These are phyloP conservation scores for Vigna angularis DNA, from an alignment of 306 rosid genomes.

Conservation along the genomic window DNA sequence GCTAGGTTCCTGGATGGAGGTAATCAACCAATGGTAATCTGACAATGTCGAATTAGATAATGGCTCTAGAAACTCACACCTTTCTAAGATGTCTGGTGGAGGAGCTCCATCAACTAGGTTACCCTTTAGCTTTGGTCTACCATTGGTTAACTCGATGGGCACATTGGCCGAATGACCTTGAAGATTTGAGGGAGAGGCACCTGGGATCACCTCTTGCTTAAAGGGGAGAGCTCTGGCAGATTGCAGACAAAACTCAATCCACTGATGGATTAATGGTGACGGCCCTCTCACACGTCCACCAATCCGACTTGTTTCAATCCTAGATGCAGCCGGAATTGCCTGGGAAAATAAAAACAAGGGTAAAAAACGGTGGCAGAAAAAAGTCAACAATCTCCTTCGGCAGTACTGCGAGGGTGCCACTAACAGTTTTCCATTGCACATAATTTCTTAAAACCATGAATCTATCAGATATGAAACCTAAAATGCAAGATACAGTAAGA, in stretches of 20 bases:
- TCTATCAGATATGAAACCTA: slow-evolving; percentile 24
- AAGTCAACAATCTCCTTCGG: not conserved
- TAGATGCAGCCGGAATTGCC: slow-evolving; percentile 84
- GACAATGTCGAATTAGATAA: slow-evolving; percentile 58
- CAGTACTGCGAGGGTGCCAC: not conserved
- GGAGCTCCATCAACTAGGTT: slow-evolving; percentile 87
- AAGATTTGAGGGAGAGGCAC: slow-evolving; percentile 73
- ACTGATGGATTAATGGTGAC: slow-evolving; percentile 84
- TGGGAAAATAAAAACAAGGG: slow-evolving; percentile 37
- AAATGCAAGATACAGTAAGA: slow-evolving; percentile 23
- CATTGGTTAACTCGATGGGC: slow-evolving; percentile 63
- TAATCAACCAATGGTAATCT: slow-evolving; percentile 71
- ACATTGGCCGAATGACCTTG: slow-evolving; percentile 51
- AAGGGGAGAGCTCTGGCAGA: slow-evolving; percentile 83
- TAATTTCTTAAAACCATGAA: slow-evolving; percentile 16
- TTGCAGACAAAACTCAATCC: slow-evolving; percentile 98
- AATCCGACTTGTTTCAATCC: slow-evolving; percentile 60
- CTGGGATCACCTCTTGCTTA: slow-evolving; percentile 90
- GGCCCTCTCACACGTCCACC: slow-evolving; percentile 92
- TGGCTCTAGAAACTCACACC: slow-evolving; percentile 91
- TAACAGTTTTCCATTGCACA: slow-evolving; percentile 17
- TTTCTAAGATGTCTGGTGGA: slow-evolving; percentile 65
- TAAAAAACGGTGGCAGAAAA: no score
- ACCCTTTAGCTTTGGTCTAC: slow-evolving; percentile 75
- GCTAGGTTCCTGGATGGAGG: slow-evolving; percentile 58